Evolutionary conservation across 306 rosid species (phyloP), one percentile per base, ranked within the genome.

Genomic region (Prunus armeniaca): DNA sequence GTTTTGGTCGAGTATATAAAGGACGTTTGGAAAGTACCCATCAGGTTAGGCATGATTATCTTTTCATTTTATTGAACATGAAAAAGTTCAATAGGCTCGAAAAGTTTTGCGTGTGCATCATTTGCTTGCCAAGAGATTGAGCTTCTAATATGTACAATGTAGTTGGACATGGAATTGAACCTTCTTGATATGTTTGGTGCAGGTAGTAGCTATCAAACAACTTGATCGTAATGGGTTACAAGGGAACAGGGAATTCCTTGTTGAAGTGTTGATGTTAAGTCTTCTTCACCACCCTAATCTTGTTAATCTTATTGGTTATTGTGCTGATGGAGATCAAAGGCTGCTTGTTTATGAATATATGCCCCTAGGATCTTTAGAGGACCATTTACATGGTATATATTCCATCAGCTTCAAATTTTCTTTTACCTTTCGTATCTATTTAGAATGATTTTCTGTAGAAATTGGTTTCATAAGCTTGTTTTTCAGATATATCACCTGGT

Each of bases 261-360:
- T 92, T 58, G 98, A 94, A 81, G 96, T 94, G 70, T 88, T 94
- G 87, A 92, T 92, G 97, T 71, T 92, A 82, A 92, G 98, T 84
- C 89, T 92, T 58, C 95, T 90, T 81, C 98, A 94, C 84, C 98
- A 94, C 82, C 86, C 92, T 57, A 92, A 94, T 86, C 96, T 94
- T 67, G 98, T 92, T 78, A 92, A 92, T 80, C 90, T 94, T 32
- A 89, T 87, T 67, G 98, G 98, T 71, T 94, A 94, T 81, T 94
- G 98, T 80, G 97, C 93, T 78, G 98, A 92, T 79, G 98, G 97
- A 76, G 97, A 92, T 87, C 98, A 92, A 80, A 90, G 98, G 93
- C 97, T 94, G 78, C 88, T 94, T 63, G 90, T 94, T 83, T 94
- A 94, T 82, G 96, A 94, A 81, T 92, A 81, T 76, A 94, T 94